Evolutionary conservation across 2,329 filamentous ascomycete genomes (phyloP).

Genomic region (Immersiporthe knoxdaviesiana): DNA sequence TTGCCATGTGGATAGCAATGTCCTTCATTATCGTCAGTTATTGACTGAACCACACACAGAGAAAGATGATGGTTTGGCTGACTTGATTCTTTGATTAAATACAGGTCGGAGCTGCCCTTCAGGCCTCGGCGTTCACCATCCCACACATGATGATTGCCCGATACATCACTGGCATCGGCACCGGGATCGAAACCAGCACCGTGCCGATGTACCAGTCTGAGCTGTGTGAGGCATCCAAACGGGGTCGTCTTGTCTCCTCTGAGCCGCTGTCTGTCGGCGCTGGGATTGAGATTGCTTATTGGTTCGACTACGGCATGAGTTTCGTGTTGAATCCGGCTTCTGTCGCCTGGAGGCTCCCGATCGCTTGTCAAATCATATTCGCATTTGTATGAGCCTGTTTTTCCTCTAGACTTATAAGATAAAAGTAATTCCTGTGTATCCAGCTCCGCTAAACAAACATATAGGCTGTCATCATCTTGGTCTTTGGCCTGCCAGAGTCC

Average conservation of each 20-base stretch:
- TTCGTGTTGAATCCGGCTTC: conserved; percentile 33
- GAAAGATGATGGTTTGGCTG: background rate
- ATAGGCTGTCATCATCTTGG: conserved; percentile 33
- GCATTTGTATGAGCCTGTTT: conserved; percentile 29
- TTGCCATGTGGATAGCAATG: conserved; percentile 35
- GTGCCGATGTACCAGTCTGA: conserved; percentile 49
- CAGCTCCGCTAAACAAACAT: too few species aligned
- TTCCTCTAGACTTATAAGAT: too few species aligned
- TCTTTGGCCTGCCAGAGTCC: conserved; percentile 37
- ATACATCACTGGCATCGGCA: conserved; percentile 38
- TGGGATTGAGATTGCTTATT: conserved; percentile 38
- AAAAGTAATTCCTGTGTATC: background rate
- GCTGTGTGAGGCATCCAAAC: conserved; percentile 45
- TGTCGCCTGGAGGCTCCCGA: conserved; percentile 39
- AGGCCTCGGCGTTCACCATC: conserved; percentile 40
- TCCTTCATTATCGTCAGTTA: conserved; percentile 33
- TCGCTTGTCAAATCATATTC: conserved; percentile 40
- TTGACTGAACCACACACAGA: background rate
- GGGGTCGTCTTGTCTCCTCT: conserved; percentile 48
- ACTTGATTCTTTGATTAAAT: background rate
- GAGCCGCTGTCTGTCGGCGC: conserved; percentile 38
- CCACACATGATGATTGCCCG: conserved; percentile 47
- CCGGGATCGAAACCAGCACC: conserved; percentile 39
- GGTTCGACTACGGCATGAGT: conserved; percentile 40
- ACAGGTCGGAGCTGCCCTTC: conserved; percentile 36